Evolutionary conservation across 2,329 filamentous ascomycete species (phyloP), one percentile per base, ranked within the genome.

Genomic region (Diaporthe longicolla): DNA sequence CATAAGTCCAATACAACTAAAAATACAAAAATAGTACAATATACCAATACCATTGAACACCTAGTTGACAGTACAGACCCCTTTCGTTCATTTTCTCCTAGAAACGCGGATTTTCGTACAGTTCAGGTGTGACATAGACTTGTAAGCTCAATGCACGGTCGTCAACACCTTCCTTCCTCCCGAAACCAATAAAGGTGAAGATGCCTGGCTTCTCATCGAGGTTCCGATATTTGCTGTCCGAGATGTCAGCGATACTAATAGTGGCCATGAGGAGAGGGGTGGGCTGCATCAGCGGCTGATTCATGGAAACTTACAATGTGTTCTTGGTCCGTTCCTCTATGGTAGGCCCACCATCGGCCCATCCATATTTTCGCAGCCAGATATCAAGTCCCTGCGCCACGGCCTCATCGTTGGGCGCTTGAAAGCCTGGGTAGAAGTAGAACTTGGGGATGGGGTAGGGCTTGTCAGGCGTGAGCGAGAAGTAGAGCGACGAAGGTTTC

Each of bases 361-460:
- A 72, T 32, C 52, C 71, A 40, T 72, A 68, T 15, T 72, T 68
- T 13, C 8, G 11, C 61, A 72, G 19, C 71, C 71, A 72, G 37
- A 50, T 15, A n/a, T 72, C 71, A 13, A 58, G 17, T 8, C 59
- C 61, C 61, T 72, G 71, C 29, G 71, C 71, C 17, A 68, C 35
- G 3, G 26, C 61, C 10, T 45, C 61, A 19, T 72, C 61, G 24
- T 72, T 72, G 9, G 50, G 35, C 11, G 61, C 71, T 24, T 35
- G 29, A n/a, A 50, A 54, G 13, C 50, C 50, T 10, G 68, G 50
- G 21, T 58, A 70, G 54, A 57, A 70, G 54, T 57, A 57, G 24
- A 70, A 48, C 26, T 70, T 70, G 24, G 68, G 68, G 37, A 58
- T 48, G 40, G 68, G 68, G 37, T 57, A 57, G 10, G 68, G 68